These are phyloP conservation scores for Lentithecium fluviatile DNA, from an alignment of 495 filamentous ascomycete genomes.

Conservation along the genomic window DNA sequence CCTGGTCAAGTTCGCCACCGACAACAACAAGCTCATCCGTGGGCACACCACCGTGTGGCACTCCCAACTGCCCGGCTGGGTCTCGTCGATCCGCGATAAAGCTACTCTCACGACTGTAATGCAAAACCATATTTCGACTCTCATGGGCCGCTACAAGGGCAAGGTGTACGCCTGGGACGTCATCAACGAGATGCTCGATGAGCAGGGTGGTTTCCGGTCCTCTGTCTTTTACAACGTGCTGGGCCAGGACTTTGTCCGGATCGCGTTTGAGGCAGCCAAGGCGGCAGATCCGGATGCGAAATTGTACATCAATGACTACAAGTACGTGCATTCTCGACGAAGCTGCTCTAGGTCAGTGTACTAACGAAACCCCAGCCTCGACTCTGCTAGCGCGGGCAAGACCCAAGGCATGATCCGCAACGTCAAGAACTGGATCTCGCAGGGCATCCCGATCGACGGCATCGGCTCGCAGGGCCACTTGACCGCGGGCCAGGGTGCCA, in stretches of 20 bases:
- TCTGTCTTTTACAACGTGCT: conserved; percentile 61
- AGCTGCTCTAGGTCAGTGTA: conserved; percentile 32
- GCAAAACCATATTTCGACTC: conserved; percentile 58
- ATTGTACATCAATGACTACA: conserved; percentile 72
- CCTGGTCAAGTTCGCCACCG: conserved; percentile 59
- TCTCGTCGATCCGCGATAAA: conserved; percentile 53
- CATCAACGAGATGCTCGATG: conserved; percentile 66
- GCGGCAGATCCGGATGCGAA: conserved; percentile 57
- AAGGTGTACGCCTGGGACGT: conserved; percentile 67
- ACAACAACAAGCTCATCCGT: conserved; percentile 58
- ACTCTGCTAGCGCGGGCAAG: conserved; percentile 52
- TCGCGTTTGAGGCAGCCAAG: conserved; percentile 62
- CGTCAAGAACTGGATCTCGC: conserved; percentile 65
- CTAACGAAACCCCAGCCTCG: conserved; percentile 37
- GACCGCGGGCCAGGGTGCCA: conserved; percentile 46
- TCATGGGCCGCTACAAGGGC: conserved; percentile 60
- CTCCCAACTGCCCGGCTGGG: conserved; percentile 64
- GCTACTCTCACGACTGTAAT: conserved; percentile 54
- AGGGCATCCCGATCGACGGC: conserved; percentile 70
- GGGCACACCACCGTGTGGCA: conserved; percentile 66
- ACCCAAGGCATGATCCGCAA: conserved; percentile 60
- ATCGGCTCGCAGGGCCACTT: conserved; percentile 69
- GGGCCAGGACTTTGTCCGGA: conserved; percentile 56
- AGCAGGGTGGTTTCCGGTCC: conserved; percentile 57
- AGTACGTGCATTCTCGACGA: conserved; percentile 46